Evolutionary conservation across 1,139 yeast species (phyloP), one percentile per base, ranked within the genome.

Genomic region (Zygosaccharomyces sapae): DNA sequence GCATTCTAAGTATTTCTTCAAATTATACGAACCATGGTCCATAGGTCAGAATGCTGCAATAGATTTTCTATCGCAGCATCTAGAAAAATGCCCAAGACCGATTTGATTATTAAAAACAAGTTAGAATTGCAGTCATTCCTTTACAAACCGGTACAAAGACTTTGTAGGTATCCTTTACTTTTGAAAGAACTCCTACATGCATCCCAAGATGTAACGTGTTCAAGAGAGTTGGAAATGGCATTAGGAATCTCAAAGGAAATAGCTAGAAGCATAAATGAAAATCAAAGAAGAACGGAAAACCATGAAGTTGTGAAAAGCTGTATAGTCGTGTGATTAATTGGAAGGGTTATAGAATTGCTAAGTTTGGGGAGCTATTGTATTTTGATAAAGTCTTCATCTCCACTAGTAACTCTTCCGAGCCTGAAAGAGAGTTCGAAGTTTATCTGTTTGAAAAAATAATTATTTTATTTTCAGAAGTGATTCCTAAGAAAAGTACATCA

Each of bases 241-340:
- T 72, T 79, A 48, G 79, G 79, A 40, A 81, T 90, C 31, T 74
- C 84, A 35, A 81, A 78, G 55, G 79, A 76, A 46, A 83, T 90
- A 55, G 96, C 97, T n/a, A 77, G 79, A 56, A 82, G 81, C 58
- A 94, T 92, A 33, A 92, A 92, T 69, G 98, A 92, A 66, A 90
- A 96, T 9, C 96, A 90, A 69, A 79, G 99, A 67, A 75, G 89
- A 55, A 84, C 95, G 1, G 98, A 92, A 65, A 94, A 92, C 66
- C 79, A 82, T 40, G 86, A 82, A 50, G 77, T 80, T 41, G 74
- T 86, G 42, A 80, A 79, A 85, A 83, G 47, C 73, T 92, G 40
- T 75, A 77, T 46, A 86, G 80, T 36, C 76, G 92, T 50, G 94
- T 90, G 9, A 73, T 77, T 36, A 95, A 90, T 67, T 92, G 98